Evolutionary conservation across 345 rosid species (phyloP), one percentile per base, ranked within the genome.

Genomic region (Pistacia atlantica): DNA sequence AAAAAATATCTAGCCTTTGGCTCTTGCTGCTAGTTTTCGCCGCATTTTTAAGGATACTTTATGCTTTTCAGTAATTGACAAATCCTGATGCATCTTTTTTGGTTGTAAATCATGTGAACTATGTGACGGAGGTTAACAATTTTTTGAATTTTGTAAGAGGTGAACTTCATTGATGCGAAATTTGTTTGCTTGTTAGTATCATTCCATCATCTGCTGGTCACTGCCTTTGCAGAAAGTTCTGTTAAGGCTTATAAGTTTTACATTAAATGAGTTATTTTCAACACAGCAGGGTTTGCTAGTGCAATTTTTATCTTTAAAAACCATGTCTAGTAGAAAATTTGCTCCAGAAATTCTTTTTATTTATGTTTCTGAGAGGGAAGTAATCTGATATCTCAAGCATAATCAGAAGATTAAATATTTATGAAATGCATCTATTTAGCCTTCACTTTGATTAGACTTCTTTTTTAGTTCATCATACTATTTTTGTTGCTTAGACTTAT

Each of bases 171-270:
- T n/a, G 28, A 49, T n/a, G 13, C 20, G 31, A 38, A 17, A 5
- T 52, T 61, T 12, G 58, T 16, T 8, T 33, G 38, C 67, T 70
- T 42, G n/a, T 14, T 18, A 1, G 1, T 57, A 38, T 57, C 56
- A 68, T 62, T 61, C 4, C 68, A 52, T 61, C 4, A 54, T 62
- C n/a, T 62, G 46, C 35, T 58, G 67, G 52, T 65, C 16, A 45
- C 38, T 38, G 46, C 46, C 55, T 49, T 42, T 66, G 65, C 11
- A 2, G 13, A 52, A 64, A 28, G 51, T 37, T 59, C 17, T 22
- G 25, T 33, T 64, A 28, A 46, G 18, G 51, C 60, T 54, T 70
- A 64, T 61, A 48, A 51, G 37, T 73, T 33, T 74, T 35, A 16
- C 16, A 14, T 51, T 74, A 68, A 38, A 52, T 48, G 28, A 65